Evolutionary conservation across 495 filamentous ascomycete genomes (phyloP).

Genomic region (Penicillium robsamsonii): DNA sequence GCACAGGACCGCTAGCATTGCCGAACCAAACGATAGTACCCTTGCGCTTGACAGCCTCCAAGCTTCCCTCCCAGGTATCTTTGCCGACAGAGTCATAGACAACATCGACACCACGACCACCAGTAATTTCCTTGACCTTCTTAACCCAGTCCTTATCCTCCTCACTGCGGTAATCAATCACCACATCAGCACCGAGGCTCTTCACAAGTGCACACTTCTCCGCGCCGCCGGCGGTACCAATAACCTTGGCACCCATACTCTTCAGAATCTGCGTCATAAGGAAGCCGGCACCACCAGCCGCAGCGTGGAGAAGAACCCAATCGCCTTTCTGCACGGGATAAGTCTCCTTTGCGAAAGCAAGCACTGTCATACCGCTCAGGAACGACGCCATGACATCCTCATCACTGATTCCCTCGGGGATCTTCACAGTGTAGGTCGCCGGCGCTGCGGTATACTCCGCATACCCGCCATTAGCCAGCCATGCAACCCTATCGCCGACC

Average conservation of each 20-base stretch:
- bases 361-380: constrained; percentile 83
- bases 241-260: constrained; percentile 70
- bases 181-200: constrained; percentile 64
- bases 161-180: constrained; percentile 69
- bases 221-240: constrained; percentile 74
- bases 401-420: constrained; percentile 62
- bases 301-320: constrained; percentile 86
- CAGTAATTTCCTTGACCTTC: constrained; percentile 67
- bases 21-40: constrained; percentile 85
- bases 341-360: constrained; percentile 77
- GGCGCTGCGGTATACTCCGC: constrained; percentile 72
- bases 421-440: constrained; percentile 53
- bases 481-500: constrained; percentile 67
- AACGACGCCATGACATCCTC: constrained; percentile 65
- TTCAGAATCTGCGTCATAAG: constrained; percentile 74
- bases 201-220: constrained; percentile 73
- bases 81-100: constrained; percentile 91
- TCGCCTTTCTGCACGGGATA: constrained; percentile 72
- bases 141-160: constrained; percentile 63
- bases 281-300: constrained; percentile 83
- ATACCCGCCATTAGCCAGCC: constrained; percentile 61
- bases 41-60: constrained; percentile 77
- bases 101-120: constrained; percentile 66
- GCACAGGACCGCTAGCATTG: constrained; percentile 81
- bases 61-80: constrained; percentile 78